These are phyloP conservation scores for Yamadazyma scolyti DNA, from an alignment of 805 yeast genomes.

Conservation along the genomic window DNA sequence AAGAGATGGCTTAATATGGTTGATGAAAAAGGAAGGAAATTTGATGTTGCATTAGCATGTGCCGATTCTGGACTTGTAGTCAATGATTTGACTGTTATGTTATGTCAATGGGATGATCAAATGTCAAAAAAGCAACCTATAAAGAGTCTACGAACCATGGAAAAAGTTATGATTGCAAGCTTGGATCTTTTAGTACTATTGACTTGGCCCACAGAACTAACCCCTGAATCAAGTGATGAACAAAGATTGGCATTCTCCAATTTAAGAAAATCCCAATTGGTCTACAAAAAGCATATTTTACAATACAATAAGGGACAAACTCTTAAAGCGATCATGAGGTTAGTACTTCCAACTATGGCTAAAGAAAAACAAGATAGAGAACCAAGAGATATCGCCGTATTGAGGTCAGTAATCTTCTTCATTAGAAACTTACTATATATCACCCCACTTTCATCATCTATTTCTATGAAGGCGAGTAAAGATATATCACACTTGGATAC, in stretches of 20 bases:
- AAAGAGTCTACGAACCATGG: constrained; percentile 32
- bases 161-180: constrained; percentile 65
- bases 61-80: constrained; percentile 72
- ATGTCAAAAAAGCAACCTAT: constrained; percentile 27
- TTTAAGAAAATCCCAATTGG: constrained; percentile 61
- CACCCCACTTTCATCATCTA: constrained; percentile 60
- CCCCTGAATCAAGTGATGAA: constrained; percentile 50
- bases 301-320: constrained; percentile 56
- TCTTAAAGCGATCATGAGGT: constrained; percentile 63
- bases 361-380: constrained; percentile 54
- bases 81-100: constrained; percentile 70
- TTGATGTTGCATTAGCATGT: constrained; percentile 85
- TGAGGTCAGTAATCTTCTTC: constrained; percentile 69
- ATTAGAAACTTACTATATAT: constrained; percentile 76
- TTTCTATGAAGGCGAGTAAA: constrained; percentile 41
- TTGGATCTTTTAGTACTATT: constrained; percentile 78
- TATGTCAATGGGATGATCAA: constrained; percentile 66
- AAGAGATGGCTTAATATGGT: constrained; percentile 84
- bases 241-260: constrained; percentile 57
- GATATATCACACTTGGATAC: constrained; percentile 27
- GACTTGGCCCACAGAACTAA: constrained; percentile 81
- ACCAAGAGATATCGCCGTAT: constrained; percentile 65
- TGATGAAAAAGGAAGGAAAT: constrained; percentile 66
- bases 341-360: constrained; percentile 61
- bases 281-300: constrained; percentile 68